These are phyloP conservation scores for Alternaria sp. DNA, from an alignment of 2,329 filamentous ascomycete species.

Conservation along the genomic window DNA sequence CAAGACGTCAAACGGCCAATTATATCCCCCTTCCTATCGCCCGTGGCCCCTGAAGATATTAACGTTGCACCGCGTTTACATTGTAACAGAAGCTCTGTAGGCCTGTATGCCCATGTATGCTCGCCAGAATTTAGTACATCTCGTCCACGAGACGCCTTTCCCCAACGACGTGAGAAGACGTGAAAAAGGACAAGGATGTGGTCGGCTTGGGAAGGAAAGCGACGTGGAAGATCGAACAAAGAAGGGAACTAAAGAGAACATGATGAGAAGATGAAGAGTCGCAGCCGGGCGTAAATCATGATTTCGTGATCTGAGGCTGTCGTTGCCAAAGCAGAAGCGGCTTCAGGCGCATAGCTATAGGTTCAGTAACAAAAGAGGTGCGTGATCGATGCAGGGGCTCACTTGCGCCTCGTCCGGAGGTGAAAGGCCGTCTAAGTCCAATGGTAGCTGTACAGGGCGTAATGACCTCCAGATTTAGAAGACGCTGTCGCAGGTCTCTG, in stretches of 20 bases:
- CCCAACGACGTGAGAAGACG: neutral
- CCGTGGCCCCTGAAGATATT: neutral
- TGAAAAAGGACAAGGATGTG: neutral
- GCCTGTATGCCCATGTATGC: accelerated
- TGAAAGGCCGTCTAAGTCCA: neutral
- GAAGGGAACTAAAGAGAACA: neutral
- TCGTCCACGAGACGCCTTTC: neutral
- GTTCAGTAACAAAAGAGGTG: neutral
- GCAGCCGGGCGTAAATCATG: neutral
- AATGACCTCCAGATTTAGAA: neutral
- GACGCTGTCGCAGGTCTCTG: neutral
- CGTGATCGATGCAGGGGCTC: neutral
- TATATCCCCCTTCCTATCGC: neutral
- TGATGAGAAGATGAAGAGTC: neutral
- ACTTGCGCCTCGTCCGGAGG: neutral
- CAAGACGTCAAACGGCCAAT: neutral
- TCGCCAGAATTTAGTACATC: neutral
- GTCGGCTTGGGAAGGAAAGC: neutral
- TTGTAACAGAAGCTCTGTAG: neutral
- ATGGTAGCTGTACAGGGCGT: neutral
- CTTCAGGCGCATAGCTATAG: neutral
- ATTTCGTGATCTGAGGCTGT: neutral
- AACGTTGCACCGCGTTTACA: neutral
- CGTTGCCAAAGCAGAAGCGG: neutral
- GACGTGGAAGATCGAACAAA: neutral